Conservation (phyloP, 345 rosid genomes). For the Nasturtium officinale region DNA sequence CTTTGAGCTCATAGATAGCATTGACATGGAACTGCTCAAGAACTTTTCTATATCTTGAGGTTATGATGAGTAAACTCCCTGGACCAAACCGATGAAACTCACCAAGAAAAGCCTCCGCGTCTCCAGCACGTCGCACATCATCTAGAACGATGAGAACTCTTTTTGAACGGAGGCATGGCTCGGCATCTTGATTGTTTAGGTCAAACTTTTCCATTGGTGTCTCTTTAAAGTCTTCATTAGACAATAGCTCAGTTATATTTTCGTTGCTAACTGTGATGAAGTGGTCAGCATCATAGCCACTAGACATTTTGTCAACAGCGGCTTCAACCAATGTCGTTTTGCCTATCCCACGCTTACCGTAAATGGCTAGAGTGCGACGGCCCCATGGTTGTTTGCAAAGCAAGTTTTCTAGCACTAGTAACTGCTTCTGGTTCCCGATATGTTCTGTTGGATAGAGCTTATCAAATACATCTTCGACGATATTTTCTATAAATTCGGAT, state of each 20-base stretch:
- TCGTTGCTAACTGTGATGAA: background rate
- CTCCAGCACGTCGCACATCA: background rate
- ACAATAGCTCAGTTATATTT: background rate
- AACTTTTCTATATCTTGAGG: background rate
- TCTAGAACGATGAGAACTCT: background rate
- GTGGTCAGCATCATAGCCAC: background rate
- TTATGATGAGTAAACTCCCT: background rate
- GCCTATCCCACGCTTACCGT: background rate
- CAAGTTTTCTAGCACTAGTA: background rate
- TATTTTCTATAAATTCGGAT: background rate
- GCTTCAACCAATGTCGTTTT: background rate
- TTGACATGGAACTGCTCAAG: background rate
- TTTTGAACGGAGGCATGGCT: too few species aligned
- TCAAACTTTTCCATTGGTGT: background rate
- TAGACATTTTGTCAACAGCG: background rate
- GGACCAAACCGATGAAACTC: background rate
- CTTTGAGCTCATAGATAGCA: conserved; percentile 1
- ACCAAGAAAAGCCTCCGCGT: background rate
- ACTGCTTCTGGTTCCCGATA: background rate
- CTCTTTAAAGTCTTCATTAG: background rate
- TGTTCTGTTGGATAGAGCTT: background rate
- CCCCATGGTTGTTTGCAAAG: background rate
- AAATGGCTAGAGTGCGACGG: background rate
- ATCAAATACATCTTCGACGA: background rate
- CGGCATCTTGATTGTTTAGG: background rate